Base-by-base conservation (phyloP, 2,329 filamentous ascomycete species). In the Hawksworthiomyces lignivorus region DNA sequence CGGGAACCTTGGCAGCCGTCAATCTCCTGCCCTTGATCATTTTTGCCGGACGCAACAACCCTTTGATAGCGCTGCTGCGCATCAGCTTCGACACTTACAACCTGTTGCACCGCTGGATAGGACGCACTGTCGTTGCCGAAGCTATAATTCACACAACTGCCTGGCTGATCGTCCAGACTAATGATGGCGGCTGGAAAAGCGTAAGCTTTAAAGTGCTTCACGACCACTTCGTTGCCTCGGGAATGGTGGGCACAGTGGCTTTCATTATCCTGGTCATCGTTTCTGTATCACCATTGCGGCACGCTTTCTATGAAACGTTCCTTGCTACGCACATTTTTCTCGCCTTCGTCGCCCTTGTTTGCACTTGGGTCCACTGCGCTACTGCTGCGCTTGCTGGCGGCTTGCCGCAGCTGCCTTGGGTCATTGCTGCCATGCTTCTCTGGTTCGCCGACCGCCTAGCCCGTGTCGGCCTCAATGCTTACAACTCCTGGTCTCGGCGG, bases 41-140 rank as follows among this genome's bases (percentile, higher is more conserved):
- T 50, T 77, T 97, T 44, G 88, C 89, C 11, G 81, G 87, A 27
- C 84, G 92, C 58, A 97, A 97, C 69, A 98, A 97, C 65, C 87
- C 87, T 8, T 70, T 96, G 36, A 96, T 97, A 56, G 62, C 70
- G 4, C 62, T 94, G 26, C 73, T 97, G 44, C 78, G 83, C 53
- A 83, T 97, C 59, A 90, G 86, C 61, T 98, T 96, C 65, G 92
- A 97, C 62, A 94, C 89, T 1, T 97, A 94, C 72, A 97, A 97
- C 60, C 79, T 92, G 8, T 68, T 92, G 38, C 87, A 94, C 61
- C 77, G 87, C 50, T 94, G 86, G 85, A 75, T 87, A 48, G 87
- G 85, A 21, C 76, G 87, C 20, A 77, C 89, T 32, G 75, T 84
- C 30, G 75, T 87, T 19, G 44, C 81, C 2, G 80, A 90, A 58